Base-by-base conservation (phyloP, 345 rosid genomes). In the Dipteronia dyeriana region DNA sequence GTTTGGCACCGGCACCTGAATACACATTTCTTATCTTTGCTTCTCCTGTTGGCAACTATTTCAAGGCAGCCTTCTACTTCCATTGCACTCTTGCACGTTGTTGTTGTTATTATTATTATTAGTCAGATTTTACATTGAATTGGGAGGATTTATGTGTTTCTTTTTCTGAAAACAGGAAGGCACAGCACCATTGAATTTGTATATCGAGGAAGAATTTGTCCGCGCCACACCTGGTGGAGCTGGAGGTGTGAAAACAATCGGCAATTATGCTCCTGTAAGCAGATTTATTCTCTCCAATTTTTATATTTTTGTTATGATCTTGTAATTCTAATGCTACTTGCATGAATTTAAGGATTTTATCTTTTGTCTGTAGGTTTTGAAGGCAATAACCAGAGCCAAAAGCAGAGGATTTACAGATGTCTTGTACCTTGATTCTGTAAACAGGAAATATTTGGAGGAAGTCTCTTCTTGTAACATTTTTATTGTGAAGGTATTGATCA, bases 381-480 rank as follows among this genome's bases (percentile, higher is more conserved):
- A 89, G 74, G 90, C 91, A 66, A 60, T 90, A 68, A 67, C 70
- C 68, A 90, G 86, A 75, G 97, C 97, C 5, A 95, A 91, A 82
- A 78, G 61, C 82, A 86, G 87, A 71, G 97, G 98, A 68, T 91
- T 90, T 78, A 89, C 94, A 11, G 97, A 95, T 81, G 95, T 91
- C 51, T 47, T 95, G 78, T 95, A 90, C 80, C 96, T 95, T n/a
- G 99, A 93, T 76, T 87, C 97, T 0, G 86, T 84, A 38, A 81
- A 83, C 51, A 85, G 81, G 76, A 90, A 89, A 74, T 73, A 91
- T 66, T 14, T 95, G 61, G 98, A 95, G 84, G 99, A 95, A 78
- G 97, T 89, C 17, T 93, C 99, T 78, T 85, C 97, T 74, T 87
- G 96, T 78, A 95, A 93, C 79, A 87, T 95, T 67, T 95, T 95